Evolutionary conservation across 257 asterid species (phyloP).

Genomic region (Sherardia arvensis): DNA sequence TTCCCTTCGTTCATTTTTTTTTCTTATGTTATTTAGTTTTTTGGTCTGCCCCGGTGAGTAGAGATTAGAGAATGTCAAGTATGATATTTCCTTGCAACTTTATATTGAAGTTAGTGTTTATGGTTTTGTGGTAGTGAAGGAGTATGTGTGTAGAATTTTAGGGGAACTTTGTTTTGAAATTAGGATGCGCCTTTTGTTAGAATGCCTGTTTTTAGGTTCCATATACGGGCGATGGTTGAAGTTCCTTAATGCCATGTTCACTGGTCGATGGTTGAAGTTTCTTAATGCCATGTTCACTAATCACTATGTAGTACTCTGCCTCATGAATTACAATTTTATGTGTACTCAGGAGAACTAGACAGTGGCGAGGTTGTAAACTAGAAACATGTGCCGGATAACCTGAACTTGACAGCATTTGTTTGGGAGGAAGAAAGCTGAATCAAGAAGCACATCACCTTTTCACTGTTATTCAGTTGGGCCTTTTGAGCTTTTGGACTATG

Average conservation of each 20-base stretch:
- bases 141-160: background rate
- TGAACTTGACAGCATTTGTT: too few relatives aligned
- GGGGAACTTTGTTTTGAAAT: background rate
- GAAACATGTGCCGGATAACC: too few relatives aligned
- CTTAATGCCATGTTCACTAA: background rate
- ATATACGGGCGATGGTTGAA: constrained; percentile 1
- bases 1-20: background rate
- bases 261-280: constrained; percentile 8
- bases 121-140: background rate
- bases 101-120: background rate
- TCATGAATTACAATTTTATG: background rate
- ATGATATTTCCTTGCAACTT: background rate
- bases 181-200: too few relatives aligned
- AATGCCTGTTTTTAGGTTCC: too few relatives aligned
- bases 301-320: too few relatives aligned
- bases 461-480: too few relatives aligned
- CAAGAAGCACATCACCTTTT: too few relatives aligned
- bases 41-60: background rate
- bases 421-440: too few relatives aligned
- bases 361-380: too few relatives aligned
- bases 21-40: background rate
- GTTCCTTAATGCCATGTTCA: background rate
- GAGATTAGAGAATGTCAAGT: background rate
- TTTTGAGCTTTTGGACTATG: too few relatives aligned
- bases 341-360: too few relatives aligned